Conservation (phyloP, 202 grass and related monocot species). For the Panicum virgatum region DNA sequence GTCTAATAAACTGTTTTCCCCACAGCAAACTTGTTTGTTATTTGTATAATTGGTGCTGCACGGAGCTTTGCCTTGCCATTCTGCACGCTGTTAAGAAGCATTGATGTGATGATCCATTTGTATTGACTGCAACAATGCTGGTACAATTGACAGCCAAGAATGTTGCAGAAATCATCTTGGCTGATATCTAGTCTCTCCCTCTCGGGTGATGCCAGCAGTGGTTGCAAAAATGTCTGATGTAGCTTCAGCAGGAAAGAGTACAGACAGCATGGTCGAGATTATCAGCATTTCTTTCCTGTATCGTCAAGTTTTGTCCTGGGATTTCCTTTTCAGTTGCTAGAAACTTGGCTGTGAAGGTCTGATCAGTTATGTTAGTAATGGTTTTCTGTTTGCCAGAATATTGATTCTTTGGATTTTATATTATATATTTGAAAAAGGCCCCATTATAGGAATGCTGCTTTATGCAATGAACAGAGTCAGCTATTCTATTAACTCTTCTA, state of each 20-base stretch:
- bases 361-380: neutral
- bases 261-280: neutral
- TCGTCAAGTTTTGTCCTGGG: conserved; percentile 17
- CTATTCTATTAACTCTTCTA: neutral
- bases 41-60: conserved; percentile 35
- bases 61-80: conserved; percentile 24
- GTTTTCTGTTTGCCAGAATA: neutral
- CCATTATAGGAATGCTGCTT: neutral
- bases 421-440: neutral
- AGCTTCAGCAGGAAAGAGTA: conserved; percentile 28
- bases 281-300: conserved; percentile 19
- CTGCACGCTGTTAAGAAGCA: conserved; percentile 18
- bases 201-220: conserved; percentile 4
- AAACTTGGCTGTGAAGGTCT: neutral
- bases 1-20: conserved; percentile 7
- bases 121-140: neutral
- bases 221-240: conserved; percentile 7
- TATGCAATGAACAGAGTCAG: neutral
- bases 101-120: conserved; percentile 4
- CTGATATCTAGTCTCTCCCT: conserved; percentile 6
- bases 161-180: conserved; percentile 24
- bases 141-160: neutral
- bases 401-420: neutral
- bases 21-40: conserved; percentile 29
- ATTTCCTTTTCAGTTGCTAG: conserved; percentile 8